Conservation (phyloP, 2,329 filamentous ascomycete species). For the Fusarium succisae region DNA sequence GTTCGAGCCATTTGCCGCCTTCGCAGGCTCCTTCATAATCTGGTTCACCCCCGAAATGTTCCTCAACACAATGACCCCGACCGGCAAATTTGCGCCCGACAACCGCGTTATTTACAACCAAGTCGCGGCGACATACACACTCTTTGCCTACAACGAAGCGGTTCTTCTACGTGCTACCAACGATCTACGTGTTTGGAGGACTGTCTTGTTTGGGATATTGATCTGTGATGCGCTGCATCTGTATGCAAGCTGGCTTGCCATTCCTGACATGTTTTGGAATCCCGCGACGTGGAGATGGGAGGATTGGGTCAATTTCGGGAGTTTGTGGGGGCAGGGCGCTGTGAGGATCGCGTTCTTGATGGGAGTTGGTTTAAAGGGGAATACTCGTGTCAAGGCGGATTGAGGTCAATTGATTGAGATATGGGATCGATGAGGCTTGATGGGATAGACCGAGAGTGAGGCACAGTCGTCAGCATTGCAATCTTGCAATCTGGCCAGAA, state of each 20-base stretch:
- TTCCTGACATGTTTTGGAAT: conserved; percentile 24
- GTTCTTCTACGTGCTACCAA: conserved; percentile 15
- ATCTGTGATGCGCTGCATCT: conserved; percentile 29
- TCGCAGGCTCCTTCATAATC: background rate
- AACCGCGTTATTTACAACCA: conserved; percentile 31
- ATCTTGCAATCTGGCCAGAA: background rate
- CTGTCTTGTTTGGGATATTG: conserved; percentile 7
- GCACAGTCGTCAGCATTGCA: background rate
- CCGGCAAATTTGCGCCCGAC: conserved; percentile 21
- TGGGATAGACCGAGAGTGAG: background rate
- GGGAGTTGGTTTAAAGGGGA: conserved; percentile 5
- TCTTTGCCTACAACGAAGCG: conserved; percentile 34
- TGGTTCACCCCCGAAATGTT: conserved; percentile 9
- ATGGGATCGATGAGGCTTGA: background rate
- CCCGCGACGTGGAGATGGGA: conserved; percentile 18
- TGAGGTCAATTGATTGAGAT: background rate
- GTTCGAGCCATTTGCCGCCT: conserved; percentile 18
- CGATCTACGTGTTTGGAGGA: conserved; percentile 22
- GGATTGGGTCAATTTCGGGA: conserved; percentile 33
- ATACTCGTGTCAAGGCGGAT: background rate
- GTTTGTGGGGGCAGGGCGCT: conserved; percentile 23
- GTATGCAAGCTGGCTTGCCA: conserved; percentile 18
- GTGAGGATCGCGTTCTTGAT: conserved; percentile 26
- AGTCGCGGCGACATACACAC: conserved; percentile 23
- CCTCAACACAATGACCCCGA: conserved; percentile 22